These are phyloP conservation scores for Calonectria leucothoes DNA, from an alignment of 2,329 filamentous ascomycete species.

Conservation along the genomic window DNA sequence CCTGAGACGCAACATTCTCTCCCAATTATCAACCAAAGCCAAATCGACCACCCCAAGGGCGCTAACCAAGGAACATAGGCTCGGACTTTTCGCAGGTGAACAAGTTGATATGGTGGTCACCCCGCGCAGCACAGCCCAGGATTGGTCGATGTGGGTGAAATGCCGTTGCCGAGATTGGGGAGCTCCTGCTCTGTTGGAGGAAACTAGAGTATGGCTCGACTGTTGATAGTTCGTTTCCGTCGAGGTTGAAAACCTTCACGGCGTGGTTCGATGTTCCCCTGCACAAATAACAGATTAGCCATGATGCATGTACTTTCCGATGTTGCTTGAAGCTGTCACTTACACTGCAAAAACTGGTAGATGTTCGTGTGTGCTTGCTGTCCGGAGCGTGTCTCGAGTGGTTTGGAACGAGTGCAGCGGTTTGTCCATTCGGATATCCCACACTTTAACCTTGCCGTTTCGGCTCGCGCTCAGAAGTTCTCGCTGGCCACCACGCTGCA, in stretches of 20 bases:
- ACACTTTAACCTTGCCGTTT: constrained; percentile 93
- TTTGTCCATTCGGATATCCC: constrained; percentile 92
- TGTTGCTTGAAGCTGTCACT: constrained; percentile 52
- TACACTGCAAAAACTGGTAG: constrained; percentile 95
- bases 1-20: constrained; percentile 1
- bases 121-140: constrained; percentile 85
- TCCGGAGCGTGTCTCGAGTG: constrained; percentile 82
- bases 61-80: constrained; percentile 45
- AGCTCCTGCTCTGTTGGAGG: constrained; percentile 81
- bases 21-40: constrained; percentile 22
- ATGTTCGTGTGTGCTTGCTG: constrained; percentile 94
- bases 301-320: not conserved
- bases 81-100: constrained; percentile 75
- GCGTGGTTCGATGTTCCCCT: constrained; percentile 90
- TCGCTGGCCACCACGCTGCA: constrained; percentile 93
- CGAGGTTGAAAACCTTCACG: constrained; percentile 93
- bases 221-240: constrained; percentile 80
- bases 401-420: constrained; percentile 80
- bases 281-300: constrained; percentile 41
- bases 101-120: constrained; percentile 91
- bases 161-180: constrained; percentile 87
- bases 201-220: constrained; percentile 93
- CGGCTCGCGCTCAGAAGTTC: constrained; percentile 91
- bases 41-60: constrained; percentile 33
- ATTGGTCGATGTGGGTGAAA: constrained; percentile 97